Evolutionary conservation across 352 stramenopile genomes (phyloP).

Genomic region (Thalassiosira livingstoniorum): DNA sequence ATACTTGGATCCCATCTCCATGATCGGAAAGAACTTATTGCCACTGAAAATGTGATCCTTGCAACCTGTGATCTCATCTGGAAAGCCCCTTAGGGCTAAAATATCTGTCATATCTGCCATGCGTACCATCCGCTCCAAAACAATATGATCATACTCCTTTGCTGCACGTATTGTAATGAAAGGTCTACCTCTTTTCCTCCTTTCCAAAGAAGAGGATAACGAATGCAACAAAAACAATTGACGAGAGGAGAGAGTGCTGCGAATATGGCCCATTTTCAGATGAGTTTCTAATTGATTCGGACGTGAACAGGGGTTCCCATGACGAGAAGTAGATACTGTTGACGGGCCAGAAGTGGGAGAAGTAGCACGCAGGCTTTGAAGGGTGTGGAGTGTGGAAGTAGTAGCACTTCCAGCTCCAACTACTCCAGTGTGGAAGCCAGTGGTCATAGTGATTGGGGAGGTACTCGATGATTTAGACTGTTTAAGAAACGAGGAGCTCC

Average conservation of each 20-base stretch:
- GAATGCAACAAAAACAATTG: conserved; percentile 74
- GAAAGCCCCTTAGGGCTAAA: too few species aligned
- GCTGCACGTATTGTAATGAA: conserved; percentile 63
- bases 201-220: conserved; percentile 60
- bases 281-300: conserved; percentile 5
- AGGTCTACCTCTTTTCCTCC: conserved; percentile 75
- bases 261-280: conserved; percentile 52
- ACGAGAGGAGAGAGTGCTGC: conserved; percentile 60
- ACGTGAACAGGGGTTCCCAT: neutral
- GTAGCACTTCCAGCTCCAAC: too few species aligned
- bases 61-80: too few species aligned
- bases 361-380: too few species aligned
- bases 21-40: too few species aligned
- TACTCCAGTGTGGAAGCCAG: too few species aligned
- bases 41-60: conserved; percentile 53
- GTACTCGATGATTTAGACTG: too few species aligned
- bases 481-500: too few species aligned
- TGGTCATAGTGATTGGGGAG: too few species aligned
- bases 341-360: too few species aligned
- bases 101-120: conserved; percentile 49
- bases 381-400: too few species aligned
- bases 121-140: conserved; percentile 43
- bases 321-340: too few species aligned
- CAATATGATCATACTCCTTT: conserved; percentile 20
- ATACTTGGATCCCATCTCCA: conserved; percentile 37